A percentile compares a stretch with the other conserved stretches of the same genome.
phyloP scores from a whole-genome alignment of 169 alveolate genomes.

The Plasmodium chabaudi region DNA sequence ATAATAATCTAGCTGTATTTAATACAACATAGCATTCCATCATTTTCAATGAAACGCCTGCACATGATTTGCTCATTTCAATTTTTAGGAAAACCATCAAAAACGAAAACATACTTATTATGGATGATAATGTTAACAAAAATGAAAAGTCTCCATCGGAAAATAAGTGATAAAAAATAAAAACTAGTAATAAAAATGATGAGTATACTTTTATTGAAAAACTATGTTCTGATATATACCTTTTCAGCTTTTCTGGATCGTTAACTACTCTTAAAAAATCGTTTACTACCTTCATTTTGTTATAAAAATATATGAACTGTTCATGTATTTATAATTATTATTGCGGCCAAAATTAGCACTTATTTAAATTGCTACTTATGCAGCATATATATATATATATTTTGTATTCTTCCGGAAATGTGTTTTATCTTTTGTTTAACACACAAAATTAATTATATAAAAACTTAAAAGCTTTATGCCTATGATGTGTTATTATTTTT shows the following conservation, averaged over 20 bases:
- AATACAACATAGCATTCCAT: constrained; percentile 90
- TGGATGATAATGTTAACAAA: constrained; percentile 92
- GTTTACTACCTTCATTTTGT: constrained; percentile 67
- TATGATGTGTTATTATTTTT: too few species aligned
- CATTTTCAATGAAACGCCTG: constrained; percentile 93
- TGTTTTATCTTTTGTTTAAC: too few species aligned
- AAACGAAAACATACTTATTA: constrained; percentile 91
- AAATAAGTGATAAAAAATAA: constrained; percentile 76
- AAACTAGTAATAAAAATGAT: constrained; percentile 35
- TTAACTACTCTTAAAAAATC: constrained; percentile 65
- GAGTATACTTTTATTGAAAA: constrained; percentile 72
- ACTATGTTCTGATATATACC: constrained; percentile 70
- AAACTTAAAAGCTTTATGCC: too few species aligned
- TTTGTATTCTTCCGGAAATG: too few species aligned
- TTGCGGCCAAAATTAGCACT: neutral
- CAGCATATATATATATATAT: too few species aligned
- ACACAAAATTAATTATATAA: too few species aligned
- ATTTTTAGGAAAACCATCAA: constrained; percentile 90
- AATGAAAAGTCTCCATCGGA: constrained; percentile 96
- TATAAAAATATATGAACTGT: neutral
- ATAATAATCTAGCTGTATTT: constrained; percentile 87
- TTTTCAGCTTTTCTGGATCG: constrained; percentile 66
- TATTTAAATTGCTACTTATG: too few species aligned
- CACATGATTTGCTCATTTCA: constrained; percentile 87
- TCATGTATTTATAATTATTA: neutral